A percentile compares a stretch with the other conserved stretches of the same genome.
phyloP scores from a whole-genome alignment of 441 rosid species.

The Croton setiger region DNA sequence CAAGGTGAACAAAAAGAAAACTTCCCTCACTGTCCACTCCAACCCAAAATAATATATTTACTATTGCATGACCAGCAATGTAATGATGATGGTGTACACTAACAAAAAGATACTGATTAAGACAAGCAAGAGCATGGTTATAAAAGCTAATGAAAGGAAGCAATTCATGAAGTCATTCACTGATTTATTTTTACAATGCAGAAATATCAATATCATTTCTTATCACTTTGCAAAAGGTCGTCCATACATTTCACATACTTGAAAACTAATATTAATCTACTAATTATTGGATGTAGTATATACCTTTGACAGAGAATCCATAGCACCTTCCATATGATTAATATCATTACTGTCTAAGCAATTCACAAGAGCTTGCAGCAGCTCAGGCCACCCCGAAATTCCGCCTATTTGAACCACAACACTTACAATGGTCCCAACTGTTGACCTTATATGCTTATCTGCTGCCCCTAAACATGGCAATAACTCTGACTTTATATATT shows the following conservation, averaged over 20 bases:
- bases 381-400: slow-evolving; percentile 82
- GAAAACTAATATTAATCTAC: slow-evolving; percentile 5
- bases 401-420: slow-evolving; percentile 83
- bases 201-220: slow-evolving; percentile 3
- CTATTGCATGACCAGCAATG: background rate
- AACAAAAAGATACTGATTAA: background rate
- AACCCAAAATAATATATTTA: background rate
- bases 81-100: too few relatives aligned
- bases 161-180: background rate
- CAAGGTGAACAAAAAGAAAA: background rate
- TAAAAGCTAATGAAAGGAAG: background rate
- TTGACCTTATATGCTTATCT: slow-evolving; percentile 83
- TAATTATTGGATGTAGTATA: slow-evolving; percentile 11
- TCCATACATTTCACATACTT: background rate
- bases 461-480: slow-evolving; percentile 88
- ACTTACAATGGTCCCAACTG: slow-evolving; percentile 86
- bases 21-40: background rate
- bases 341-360: slow-evolving; percentile 88
- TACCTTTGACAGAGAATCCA: slow-evolving; percentile 99
- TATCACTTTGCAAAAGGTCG: background rate
- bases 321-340: slow-evolving; percentile 98
- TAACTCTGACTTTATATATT: slow-evolving; percentile 79
- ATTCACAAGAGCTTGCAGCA: slow-evolving; percentile 80
- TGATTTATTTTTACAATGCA: background rate
- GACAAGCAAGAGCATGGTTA: background rate